These are phyloP conservation scores for Corylus avellana DNA, from an alignment of 306 rosid genomes.

Conservation along the genomic window DNA sequence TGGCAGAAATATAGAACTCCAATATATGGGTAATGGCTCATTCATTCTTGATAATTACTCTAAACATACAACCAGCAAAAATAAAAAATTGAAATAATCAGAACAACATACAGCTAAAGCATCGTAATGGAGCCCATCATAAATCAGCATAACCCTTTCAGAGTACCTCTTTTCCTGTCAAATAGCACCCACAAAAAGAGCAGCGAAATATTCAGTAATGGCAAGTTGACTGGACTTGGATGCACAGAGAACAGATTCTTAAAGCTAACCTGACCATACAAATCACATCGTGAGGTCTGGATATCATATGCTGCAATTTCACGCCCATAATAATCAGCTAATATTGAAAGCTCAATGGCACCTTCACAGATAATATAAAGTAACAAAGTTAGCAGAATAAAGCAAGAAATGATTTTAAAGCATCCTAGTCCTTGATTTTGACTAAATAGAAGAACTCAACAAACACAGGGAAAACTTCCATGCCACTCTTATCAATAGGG, in stretches of 20 bases:
- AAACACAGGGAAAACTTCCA: background rate
- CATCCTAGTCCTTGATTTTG: background rate
- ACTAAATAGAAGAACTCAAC: background rate
- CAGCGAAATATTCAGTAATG: slow-evolving; percentile 25
- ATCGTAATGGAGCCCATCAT: slow-evolving; percentile 96
- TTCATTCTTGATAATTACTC: background rate
- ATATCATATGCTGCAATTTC: slow-evolving; percentile 97
- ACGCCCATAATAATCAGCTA: slow-evolving; percentile 82
- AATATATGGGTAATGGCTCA: background rate
- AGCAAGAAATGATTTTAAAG: slow-evolving; percentile 2
- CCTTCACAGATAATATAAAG: slow-evolving; percentile 48
- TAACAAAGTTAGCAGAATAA: slow-evolving; percentile 29
- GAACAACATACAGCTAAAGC: slow-evolving; percentile 76
- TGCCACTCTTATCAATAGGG: background rate
- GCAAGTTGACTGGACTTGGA: slow-evolving; percentile 26
- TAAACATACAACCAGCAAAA: background rate
- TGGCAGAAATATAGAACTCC: background rate
- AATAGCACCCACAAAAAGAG: slow-evolving; percentile 25
- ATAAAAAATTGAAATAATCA: background rate
- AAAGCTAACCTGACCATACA: slow-evolving; percentile 90
- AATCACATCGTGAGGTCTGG: slow-evolving; percentile 87
- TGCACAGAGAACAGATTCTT: slow-evolving; percentile 11
- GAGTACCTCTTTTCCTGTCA: slow-evolving; percentile 72
- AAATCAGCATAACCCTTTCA: slow-evolving; percentile 82
- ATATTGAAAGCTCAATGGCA: slow-evolving; percentile 92